Evolutionary conservation across 2,329 filamentous ascomycete species (phyloP), one percentile per base, ranked within the genome.

Genomic region (Cladosporium oxysporum): DNA sequence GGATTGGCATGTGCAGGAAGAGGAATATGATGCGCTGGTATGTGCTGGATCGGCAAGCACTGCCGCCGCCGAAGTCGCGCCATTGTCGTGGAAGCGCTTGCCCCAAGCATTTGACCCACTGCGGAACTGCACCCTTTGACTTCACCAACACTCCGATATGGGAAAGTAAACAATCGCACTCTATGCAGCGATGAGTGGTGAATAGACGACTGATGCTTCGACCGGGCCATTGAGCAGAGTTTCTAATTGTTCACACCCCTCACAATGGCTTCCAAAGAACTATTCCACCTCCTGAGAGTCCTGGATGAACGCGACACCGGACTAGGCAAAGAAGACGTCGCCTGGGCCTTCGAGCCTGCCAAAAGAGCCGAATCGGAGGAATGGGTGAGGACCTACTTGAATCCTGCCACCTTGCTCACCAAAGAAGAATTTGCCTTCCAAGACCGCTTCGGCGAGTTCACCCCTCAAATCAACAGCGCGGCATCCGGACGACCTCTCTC

Each of bases 351-450:
- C 65, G 77, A 81, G 53, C 74, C 75, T 4, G 73, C 78, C 35
- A 83, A 79, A 14, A 78, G 77, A 66, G 71, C 74, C 21, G 75
- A 79, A 47, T 77, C 79, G 52, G 74, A 75, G 10, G 47, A 65
- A 18, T 85, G 83, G 82, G 79, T 84, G 14, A 73, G 80, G 10
- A 78, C 82, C 65, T 83, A 83, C 72, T 72, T 85, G 31, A 74
- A 79, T n/a, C 71, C 78, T 23, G 72, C 78, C 6, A 83, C 80
- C 0, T 71, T 85, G 11, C 73, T 85, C 60, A 83, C 78, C 18
- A 79, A 78, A 64, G 83, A 85, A 52, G 83, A 85, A 67, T 69
- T 82, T 21, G 58, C 59, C 1, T 66, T 66, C 23, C 58, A 58
- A 11, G 53, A 65, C 23, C 33, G 57, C 23, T 58, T 65, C 18